Evolutionary conservation across 2,329 filamentous ascomycete species (phyloP).

Genomic region (Chaetomiaceae sp.): DNA sequence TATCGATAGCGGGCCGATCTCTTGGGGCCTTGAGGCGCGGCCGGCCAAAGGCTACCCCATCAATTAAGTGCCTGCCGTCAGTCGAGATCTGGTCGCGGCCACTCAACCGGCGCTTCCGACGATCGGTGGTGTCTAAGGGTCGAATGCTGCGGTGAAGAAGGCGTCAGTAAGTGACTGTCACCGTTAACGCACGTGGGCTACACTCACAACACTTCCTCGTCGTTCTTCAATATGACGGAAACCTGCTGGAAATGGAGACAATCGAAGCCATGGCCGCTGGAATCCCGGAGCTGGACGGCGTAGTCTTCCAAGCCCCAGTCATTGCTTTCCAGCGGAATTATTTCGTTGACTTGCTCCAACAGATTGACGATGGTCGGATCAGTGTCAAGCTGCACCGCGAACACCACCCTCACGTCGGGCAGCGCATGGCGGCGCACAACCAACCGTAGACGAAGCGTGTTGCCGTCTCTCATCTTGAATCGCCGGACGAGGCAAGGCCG

Average conservation of each 20-base stretch:
- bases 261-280: constrained; percentile 64
- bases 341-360: constrained; percentile 71
- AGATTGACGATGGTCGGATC: constrained; percentile 71
- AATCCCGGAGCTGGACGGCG: constrained; percentile 64
- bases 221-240: constrained; percentile 66
- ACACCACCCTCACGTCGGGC: constrained; percentile 68
- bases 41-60: constrained; percentile 80
- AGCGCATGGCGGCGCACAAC: constrained; percentile 68
- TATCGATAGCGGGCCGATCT: constrained; percentile 61
- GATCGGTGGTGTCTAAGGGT: constrained; percentile 68
- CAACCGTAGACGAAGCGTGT: constrained; percentile 66
- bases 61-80: constrained; percentile 76
- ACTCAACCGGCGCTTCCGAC: constrained; percentile 65
- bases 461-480: constrained; percentile 33
- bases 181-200: constrained; percentile 26
- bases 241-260: constrained; percentile 81
- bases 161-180: background rate
- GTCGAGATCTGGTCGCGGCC: constrained; percentile 76
- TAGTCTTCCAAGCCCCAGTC: constrained; percentile 91
- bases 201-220: constrained; percentile 74
- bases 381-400: constrained; percentile 55
- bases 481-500: too few species aligned
- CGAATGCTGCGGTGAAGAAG: constrained; percentile 57
- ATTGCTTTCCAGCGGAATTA: constrained; percentile 73
- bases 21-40: constrained; percentile 58